Percentiles rank a stretch among this genome's conserved stretches.
Conservation (phyloP, 192 early-diverging fungal genomes). For the Entomortierella lignicola region DNA sequence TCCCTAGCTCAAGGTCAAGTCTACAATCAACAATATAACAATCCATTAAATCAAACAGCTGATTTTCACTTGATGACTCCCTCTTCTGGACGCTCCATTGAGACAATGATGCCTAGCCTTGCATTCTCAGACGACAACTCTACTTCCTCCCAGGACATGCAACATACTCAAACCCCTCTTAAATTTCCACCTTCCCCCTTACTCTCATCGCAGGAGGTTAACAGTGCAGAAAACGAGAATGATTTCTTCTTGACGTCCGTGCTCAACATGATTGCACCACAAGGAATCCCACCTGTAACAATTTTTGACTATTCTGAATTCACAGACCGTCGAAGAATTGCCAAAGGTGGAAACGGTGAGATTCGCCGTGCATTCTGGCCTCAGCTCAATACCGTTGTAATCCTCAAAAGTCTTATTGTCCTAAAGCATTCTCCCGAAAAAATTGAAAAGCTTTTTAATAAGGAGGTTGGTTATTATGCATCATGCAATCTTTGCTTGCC, state of each 20-base stretch:
- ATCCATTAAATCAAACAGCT: conserved; percentile 2
- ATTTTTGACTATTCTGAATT: conserved; percentile 40
- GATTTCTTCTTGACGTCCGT: conserved; percentile 44
- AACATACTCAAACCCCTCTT: not conserved
- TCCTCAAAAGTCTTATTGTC: conserved; percentile 45
- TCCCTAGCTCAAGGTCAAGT: not conserved
- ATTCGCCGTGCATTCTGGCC: conserved; percentile 36
- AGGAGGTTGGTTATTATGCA: conserved; percentile 31
- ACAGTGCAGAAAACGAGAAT: not conserved
- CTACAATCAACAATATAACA: not conserved
- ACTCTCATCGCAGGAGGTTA: not conserved
- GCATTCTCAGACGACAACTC: conserved; percentile 34
- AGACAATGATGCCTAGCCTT: conserved; percentile 47
- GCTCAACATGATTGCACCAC: conserved; percentile 40
- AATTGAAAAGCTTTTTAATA: conserved; percentile 42
- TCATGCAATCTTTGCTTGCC: not conserved
- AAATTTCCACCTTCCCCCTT: conserved; percentile 3
- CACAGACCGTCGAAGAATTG: conserved; percentile 31
- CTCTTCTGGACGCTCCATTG: conserved; percentile 14
- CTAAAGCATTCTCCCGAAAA: conserved; percentile 31
- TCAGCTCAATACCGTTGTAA: conserved; percentile 20
- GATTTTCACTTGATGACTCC: conserved; percentile 34
- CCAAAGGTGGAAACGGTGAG: conserved; percentile 46
- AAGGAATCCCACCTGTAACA: conserved; percentile 11
- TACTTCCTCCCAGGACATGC: conserved; percentile 13